Conservation (phyloP, 2,329 filamentous ascomycete genomes). For the Colletotrichum shisoi region DNA sequence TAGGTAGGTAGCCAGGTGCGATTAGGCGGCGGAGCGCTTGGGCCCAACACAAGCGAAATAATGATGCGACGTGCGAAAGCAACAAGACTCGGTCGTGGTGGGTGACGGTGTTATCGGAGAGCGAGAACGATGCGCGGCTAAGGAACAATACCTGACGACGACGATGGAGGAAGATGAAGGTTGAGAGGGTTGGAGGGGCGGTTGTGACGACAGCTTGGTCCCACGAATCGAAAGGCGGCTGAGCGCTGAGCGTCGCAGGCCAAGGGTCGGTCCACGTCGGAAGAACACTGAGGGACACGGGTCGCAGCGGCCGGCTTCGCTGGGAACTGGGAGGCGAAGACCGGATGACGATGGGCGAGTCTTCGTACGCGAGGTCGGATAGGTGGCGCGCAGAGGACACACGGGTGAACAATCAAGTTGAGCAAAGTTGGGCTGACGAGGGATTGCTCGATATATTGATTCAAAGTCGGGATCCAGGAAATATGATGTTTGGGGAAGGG, state of each 20-base stretch:
- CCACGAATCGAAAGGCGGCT: conserved; percentile 27
- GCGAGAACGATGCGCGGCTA: conserved; percentile 5
- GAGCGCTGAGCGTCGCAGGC: conserved; percentile 22
- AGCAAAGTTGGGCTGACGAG: background rate
- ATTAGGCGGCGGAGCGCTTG: conserved; percentile 28
- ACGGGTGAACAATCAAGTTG: background rate
- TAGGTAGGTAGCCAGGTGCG: conserved; percentile 15
- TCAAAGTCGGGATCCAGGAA: background rate
- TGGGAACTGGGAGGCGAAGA: background rate
- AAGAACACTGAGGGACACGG: conserved; percentile 1
- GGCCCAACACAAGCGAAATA: conserved; percentile 22
- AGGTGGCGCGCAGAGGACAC: background rate
- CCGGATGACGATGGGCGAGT: conserved; percentile 1
- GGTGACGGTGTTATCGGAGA: conserved; percentile 2
- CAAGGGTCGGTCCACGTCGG: conserved; percentile 12
- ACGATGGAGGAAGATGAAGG: background rate
- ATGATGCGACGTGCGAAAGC: conserved; percentile 8
- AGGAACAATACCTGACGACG: conserved; percentile 2
- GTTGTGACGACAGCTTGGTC: conserved; percentile 17
- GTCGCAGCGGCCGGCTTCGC: conserved; percentile 15
- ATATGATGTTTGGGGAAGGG: background rate
- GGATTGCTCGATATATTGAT: background rate
- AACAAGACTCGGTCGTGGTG: conserved; percentile 3
- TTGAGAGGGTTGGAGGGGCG: conserved; percentile 10
- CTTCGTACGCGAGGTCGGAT: background rate